Evolutionary conservation across 192 early-diverging fungal species (phyloP).

Genomic region (Podochytrium sp.): DNA sequence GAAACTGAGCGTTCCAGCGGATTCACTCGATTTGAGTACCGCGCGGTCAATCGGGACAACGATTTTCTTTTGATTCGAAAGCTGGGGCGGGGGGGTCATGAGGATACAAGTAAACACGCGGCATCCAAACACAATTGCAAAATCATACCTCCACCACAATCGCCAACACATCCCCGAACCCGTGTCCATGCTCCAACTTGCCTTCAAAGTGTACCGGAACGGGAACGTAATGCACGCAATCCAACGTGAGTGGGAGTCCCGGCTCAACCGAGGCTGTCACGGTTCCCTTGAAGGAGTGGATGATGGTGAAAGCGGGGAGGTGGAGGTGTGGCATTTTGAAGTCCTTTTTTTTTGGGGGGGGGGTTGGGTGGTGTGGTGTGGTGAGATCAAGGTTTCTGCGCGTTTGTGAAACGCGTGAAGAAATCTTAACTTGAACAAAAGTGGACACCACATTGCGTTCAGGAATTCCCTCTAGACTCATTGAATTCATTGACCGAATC

Average conservation of each 20-base stretch:
- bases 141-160: slow-evolving; percentile 11
- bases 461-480: too few species aligned
- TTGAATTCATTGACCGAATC: too few species aligned
- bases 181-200: not conserved
- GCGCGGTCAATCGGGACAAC: not conserved
- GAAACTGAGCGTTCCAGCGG: not conserved
- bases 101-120: not conserved
- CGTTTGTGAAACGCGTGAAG: too few species aligned
- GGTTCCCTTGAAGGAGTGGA: not conserved
- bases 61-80: not conserved
- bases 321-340: too few species aligned
- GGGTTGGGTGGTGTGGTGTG: too few species aligned
- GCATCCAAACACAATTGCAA: not conserved
- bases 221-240: slow-evolving; percentile 12
- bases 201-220: slow-evolving; percentile 22
- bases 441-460: too few species aligned
- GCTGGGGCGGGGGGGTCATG: too few species aligned
- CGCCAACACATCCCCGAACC: not conserved
- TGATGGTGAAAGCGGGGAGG: not conserved
- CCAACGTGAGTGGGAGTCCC: not conserved
- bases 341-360: too few species aligned
- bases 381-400: too few species aligned
- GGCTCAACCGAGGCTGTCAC: not conserved
- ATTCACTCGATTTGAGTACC: not conserved
- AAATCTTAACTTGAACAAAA: too few species aligned